These are phyloP conservation scores for Russula sp. DNA, from an alignment of 768 basidiomycete genomes.

Conservation along the genomic window DNA sequence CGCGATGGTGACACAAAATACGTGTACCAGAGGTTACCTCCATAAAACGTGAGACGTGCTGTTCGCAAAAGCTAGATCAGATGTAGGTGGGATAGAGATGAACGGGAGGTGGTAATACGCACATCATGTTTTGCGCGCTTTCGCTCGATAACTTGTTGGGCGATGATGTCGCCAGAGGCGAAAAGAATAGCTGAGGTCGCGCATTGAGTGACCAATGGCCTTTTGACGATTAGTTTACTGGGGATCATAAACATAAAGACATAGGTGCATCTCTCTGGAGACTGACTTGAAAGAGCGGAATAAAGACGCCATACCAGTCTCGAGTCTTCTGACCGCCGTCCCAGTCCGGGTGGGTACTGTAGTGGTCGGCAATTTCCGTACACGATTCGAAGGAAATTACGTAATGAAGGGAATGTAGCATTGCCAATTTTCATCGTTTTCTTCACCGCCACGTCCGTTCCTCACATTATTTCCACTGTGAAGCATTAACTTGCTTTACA, in stretches of 20 bases:
- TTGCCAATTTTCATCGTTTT: not conserved
- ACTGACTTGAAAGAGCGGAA: conserved; percentile 35
- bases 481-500: conserved; percentile 83
- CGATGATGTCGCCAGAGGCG: conserved; percentile 70
- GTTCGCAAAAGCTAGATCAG: conserved; percentile 46
- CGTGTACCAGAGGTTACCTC: conserved; percentile 37
- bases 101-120: conserved; percentile 22
- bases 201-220: conserved; percentile 58
- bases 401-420: no score
- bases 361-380: no score
- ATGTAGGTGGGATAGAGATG: not conserved
- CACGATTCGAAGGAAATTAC: no score
- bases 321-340: no score
- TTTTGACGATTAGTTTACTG: conserved; percentile 53
- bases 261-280: not conserved
- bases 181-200: conserved; percentile 61
- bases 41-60: conserved; percentile 61
- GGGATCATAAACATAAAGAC: not conserved
- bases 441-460: not conserved
- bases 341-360: no score
- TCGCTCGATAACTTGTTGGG: conserved; percentile 78
- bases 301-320: conserved; percentile 26
- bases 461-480: conserved; percentile 26
- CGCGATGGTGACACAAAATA: not conserved
- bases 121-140: conserved; percentile 72